phyloP scores from a whole-genome alignment of 495 filamentous ascomycete genomes.

The Mycothermus thermophilus region DNA sequence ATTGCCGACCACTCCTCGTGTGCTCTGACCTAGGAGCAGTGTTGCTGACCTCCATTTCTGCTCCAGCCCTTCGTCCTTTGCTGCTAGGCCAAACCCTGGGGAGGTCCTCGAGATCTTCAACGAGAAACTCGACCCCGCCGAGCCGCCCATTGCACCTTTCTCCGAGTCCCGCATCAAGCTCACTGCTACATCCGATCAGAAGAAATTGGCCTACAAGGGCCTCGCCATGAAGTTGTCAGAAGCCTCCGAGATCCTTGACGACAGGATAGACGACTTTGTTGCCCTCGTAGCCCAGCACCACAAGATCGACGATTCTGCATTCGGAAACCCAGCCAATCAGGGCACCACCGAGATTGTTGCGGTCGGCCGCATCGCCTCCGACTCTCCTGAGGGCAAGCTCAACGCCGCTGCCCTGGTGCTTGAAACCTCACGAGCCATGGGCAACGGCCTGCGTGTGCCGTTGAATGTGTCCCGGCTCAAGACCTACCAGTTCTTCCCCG shows the following conservation, averaged over 20 bases:
- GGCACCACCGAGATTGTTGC: conserved; percentile 78
- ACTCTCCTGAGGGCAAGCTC: conserved; percentile 67
- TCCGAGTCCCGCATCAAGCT: conserved; percentile 66
- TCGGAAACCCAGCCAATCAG: conserved; percentile 74
- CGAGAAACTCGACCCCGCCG: conserved; percentile 51
- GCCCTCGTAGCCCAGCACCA: conserved; percentile 57
- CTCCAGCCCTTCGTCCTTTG: conserved; percentile 44
- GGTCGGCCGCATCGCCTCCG: conserved; percentile 80
- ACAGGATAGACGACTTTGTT: conserved; percentile 83
- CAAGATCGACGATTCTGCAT: conserved; percentile 61
- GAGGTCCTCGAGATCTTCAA: conserved; percentile 74
- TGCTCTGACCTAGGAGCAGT: too few species aligned
- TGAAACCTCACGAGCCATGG: conserved; percentile 75
- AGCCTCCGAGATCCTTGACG: conserved; percentile 81
- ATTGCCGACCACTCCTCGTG: too few species aligned
- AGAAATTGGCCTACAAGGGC: conserved; percentile 80
- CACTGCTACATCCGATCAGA: conserved; percentile 67
- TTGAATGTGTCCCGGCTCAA: conserved; percentile 56
- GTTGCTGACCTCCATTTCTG: too few species aligned
- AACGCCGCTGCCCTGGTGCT: conserved; percentile 73
- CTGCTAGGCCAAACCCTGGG: conserved; percentile 60
- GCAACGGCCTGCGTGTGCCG: conserved; percentile 66
- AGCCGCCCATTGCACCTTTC: conserved; percentile 57
- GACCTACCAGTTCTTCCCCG: conserved; percentile 79
- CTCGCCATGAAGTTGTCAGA: conserved; percentile 90